These are phyloP conservation scores for Ramicandelaber brevisporus DNA, from an alignment of 192 early-diverging fungal species.

Conservation along the genomic window DNA sequence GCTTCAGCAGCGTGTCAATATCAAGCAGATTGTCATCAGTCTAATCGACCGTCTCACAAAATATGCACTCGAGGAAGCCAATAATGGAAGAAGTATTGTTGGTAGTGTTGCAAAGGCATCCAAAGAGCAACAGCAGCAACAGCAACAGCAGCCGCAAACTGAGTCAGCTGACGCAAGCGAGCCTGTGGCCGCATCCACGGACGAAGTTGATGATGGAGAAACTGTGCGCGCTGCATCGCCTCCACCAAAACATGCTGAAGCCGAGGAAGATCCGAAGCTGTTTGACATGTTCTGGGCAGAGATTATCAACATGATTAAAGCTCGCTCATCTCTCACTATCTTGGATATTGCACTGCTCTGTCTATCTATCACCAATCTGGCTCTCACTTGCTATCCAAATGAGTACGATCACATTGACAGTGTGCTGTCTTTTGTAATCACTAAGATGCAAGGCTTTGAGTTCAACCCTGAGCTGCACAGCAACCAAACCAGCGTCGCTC, in stretches of 20 bases:
- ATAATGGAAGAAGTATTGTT: too few species aligned
- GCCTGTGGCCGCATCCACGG: too few species aligned
- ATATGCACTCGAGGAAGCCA: too few species aligned
- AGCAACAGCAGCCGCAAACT: too few species aligned
- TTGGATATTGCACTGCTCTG: conserved; percentile 56
- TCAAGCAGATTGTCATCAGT: conserved; percentile 89
- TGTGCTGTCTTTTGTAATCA: conserved; percentile 55
- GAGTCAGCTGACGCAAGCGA: too few species aligned
- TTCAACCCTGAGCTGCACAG: conserved; percentile 34
- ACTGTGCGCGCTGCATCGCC: too few species aligned
- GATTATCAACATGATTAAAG: conserved; percentile 63
- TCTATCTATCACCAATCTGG: conserved; percentile 51
- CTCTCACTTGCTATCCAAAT: conserved; percentile 70
- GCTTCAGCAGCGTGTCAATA: conserved; percentile 78
- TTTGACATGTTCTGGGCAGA: conserved; percentile 87
- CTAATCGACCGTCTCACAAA: conserved; percentile 82
- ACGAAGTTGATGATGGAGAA: too few species aligned
- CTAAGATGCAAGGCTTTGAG: conserved; percentile 21
- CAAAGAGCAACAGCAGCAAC: too few species aligned
- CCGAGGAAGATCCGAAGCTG: conserved; percentile 17
- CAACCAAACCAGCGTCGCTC: conserved; percentile 24
- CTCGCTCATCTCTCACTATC: conserved; percentile 54
- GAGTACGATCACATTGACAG: conserved; percentile 57
- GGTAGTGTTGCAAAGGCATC: too few species aligned
- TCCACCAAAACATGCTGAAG: too few species aligned